Base-by-base conservation (phyloP, 148 eudicot genomes). In the Cornus suecica region DNA sequence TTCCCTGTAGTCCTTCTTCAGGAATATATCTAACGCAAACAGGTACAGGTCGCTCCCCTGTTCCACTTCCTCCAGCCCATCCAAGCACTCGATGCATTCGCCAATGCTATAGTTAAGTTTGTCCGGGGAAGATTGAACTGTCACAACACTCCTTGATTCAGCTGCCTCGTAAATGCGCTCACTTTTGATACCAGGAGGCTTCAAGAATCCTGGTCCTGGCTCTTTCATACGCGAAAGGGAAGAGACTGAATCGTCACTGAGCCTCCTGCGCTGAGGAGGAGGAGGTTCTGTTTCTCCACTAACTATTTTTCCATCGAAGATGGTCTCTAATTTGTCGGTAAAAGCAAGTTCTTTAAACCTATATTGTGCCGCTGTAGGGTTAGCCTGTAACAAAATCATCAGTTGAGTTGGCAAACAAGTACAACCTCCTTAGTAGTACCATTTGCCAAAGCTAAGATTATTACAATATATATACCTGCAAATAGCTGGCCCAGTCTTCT, bases 21-120 rank as follows among this genome's bases (percentile, higher is more conserved):
- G 66, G 54, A 82, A 82, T 28, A 82, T 63, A 71, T 82, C 81
- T 45, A 82, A 72, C 10, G 85, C 85, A 75, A 82, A 78, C 76
- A 82, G 48, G 74, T 82, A 82, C 4, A 82, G 72, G 41, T 78
- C 82, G 66, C 85, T 71, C 32, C 85, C 85, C 67, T 71, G 82
- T 22, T 78, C 85, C 4, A 82, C 74, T 34, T 71, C 85, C 61
- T 69, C 76, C 73, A 82, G 66, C 31, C 69, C 76, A 78, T 82
- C 85, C 62, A 78, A 71, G 79, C 85, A 78, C 42, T 82, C 81
- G 13, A 82, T 82, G 80, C 85, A 78, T 68, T 82, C 82, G 28
- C 81, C 85, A 61, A 82, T 82, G 62, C 77, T 78, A 52, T 78
- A 78, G 32, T 58, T 71, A 27, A 68, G 41, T 72, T 75, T 71